Evolutionary conservation across 164 flowering plant species (phyloP).

Genomic region (Liquidambar formosana): DNA sequence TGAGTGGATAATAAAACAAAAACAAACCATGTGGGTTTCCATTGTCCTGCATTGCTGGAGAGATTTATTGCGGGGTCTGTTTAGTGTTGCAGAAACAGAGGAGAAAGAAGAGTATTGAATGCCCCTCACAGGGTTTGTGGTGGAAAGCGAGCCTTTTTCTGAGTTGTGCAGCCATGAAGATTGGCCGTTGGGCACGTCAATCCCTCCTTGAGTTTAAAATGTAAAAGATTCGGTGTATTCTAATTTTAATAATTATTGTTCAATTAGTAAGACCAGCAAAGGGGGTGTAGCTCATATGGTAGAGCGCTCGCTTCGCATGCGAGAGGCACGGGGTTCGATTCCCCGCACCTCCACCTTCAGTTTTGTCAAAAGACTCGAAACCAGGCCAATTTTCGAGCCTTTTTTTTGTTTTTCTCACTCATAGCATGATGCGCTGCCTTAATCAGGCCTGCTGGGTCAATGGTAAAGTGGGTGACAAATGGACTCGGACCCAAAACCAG

Average conservation of each 20-base stretch:
- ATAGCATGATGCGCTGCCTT: no score
- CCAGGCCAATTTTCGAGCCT: no score
- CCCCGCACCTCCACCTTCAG: conserved; percentile 99
- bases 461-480: no score
- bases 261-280: no score
- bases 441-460: no score
- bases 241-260: no score
- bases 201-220: background rate
- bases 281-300: conserved; percentile 99
- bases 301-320: conserved; percentile 99
- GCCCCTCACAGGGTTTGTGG: conserved; percentile 13
- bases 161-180: background rate
- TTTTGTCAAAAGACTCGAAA: no score
- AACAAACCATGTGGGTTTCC: conserved; percentile 15
- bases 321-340: conserved; percentile 99
- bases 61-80: background rate
- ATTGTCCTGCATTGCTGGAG: conserved; percentile 3
- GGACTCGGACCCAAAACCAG: no score
- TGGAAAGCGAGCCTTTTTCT: conserved; percentile 30
- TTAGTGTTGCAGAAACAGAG: conserved; percentile 14
- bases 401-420: background rate
- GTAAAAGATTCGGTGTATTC: background rate
- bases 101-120: conserved; percentile 21
- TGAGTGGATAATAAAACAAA: conserved; percentile 8
- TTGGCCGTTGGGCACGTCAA: conserved; percentile 22